These are phyloP conservation scores for Agapanthus africanus DNA, from an alignment of 106 monocot genomes.

Conservation along the genomic window DNA sequence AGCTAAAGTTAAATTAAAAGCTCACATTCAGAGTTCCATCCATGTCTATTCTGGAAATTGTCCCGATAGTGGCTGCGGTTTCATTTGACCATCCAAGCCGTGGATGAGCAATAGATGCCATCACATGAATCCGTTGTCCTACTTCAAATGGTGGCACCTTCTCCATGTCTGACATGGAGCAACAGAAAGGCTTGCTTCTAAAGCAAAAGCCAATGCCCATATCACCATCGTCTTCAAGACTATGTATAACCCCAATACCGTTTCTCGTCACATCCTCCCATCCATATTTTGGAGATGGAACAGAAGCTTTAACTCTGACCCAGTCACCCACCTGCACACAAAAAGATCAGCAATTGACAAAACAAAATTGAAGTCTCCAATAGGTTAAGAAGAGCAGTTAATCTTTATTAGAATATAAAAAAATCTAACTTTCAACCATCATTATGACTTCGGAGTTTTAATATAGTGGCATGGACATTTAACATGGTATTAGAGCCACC, in stretches of 20 bases:
- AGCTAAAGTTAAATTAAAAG: neutral
- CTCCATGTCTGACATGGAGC: constrained; percentile 94
- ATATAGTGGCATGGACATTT: too few relatives aligned
- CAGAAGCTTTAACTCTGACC: constrained; percentile 90
- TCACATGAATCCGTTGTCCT: constrained; percentile 80
- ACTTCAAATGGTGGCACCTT: constrained; percentile 73
- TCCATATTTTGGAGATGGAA: constrained; percentile 94
- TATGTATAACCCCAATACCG: constrained; percentile 92
- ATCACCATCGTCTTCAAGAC: constrained; percentile 90
- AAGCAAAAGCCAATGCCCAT: constrained; percentile 92
- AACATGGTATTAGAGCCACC: too few relatives aligned
- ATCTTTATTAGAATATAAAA: too few relatives aligned
- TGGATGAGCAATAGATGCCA: constrained; percentile 61
- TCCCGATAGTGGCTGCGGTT: constrained; percentile 84
- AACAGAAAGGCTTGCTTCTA: constrained; percentile 71
- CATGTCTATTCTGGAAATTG: constrained; percentile 82
- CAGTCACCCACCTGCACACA: constrained; percentile 84
- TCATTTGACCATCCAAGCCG: constrained; percentile 95
- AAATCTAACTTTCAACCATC: too few relatives aligned
- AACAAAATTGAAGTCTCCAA: too few relatives aligned
- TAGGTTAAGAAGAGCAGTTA: too few relatives aligned
- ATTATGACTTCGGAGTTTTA: too few relatives aligned
- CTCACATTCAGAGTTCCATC: constrained; percentile 97
- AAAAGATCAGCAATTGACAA: too few relatives aligned
- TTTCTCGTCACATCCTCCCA: constrained; percentile 94